Percentiles rank a stretch among this genome's conserved stretches.
Evolutionary conservation across 2,329 filamentous ascomycete species (phyloP).

Genomic region (Hypoxylon sp.): DNA sequence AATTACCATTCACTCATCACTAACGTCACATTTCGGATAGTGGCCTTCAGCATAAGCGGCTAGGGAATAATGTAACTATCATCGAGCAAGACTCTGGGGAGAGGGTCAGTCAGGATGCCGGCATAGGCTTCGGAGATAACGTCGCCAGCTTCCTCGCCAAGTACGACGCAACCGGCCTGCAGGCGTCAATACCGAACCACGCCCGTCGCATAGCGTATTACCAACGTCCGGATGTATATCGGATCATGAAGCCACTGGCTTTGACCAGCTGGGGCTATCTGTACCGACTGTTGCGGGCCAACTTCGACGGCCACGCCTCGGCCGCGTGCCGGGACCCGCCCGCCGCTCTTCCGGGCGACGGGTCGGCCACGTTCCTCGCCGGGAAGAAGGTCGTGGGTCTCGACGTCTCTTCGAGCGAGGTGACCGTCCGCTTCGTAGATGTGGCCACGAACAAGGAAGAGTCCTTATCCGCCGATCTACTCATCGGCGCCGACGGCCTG

Average conservation of each 20-base stretch:
- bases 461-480: constrained; percentile 48
- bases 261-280: constrained; percentile 54
- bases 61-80: constrained; percentile 47
- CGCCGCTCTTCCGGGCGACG: constrained; percentile 25
- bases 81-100: constrained; percentile 51
- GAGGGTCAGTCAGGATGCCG: constrained; percentile 48
- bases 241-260: constrained; percentile 41
- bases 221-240: neutral
- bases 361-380: constrained; percentile 32
- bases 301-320: constrained; percentile 49
- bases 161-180: neutral
- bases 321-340: constrained; percentile 37
- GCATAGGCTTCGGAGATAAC: constrained; percentile 47
- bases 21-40: too few relatives aligned
- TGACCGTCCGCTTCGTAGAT: constrained; percentile 37
- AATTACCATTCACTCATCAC: too few relatives aligned
- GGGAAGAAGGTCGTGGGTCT: constrained; percentile 37
- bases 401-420: constrained; percentile 9
- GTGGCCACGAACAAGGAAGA: constrained; percentile 33
- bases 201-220: neutral
- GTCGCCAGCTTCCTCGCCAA: neutral
- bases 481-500: constrained; percentile 45
- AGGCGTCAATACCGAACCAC: neutral
- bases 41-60: constrained; percentile 46
- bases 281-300: constrained; percentile 50